Evolutionary conservation across 2,329 filamentous ascomycete species (phyloP), one percentile per base, ranked within the genome.

Genomic region (Triangularia verruculosa): DNA sequence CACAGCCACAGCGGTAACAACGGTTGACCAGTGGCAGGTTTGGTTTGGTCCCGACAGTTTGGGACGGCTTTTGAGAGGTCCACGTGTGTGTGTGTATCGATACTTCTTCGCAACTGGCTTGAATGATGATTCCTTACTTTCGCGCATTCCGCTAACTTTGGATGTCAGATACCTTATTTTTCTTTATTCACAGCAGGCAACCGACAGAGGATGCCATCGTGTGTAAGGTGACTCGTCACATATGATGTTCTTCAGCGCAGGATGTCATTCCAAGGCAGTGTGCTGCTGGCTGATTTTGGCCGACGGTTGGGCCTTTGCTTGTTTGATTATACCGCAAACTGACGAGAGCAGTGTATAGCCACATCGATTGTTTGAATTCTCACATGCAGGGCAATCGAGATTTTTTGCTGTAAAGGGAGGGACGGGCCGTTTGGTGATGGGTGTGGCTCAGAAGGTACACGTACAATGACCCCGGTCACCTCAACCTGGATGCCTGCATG

Each of bases 401-500:
- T 56, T 32, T 30, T 6, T n/a, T 30, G 3, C 3, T 17, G 4
- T 25, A 56, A 52, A 43, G 27, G 22, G 27, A 11, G n/a, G 34
- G 6, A 22, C 27, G 13, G 12, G 22, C 25, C 15, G 15, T 25
- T 28, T 27, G 52, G 52, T 17, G 22, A 5, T 54, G 9, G 47
- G 47, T 22, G 30, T 22, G 22, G 24, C 25, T 52, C 47, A 17
- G 15, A 17, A 20, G 32, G 22, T 20, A 4, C 3, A 24, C 24
- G 51, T 56, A 54, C 51, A 22, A 25, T 17, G 34, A 52, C 60
- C 28, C 57, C 32, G 27, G 17, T 15, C 22, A 25, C 53, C 25
- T 39, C 34, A 39, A 22, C 25, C 34, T 17, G 39, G 51, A n/a
- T 25, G 24, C 28, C 57, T 66, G 61, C 58, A 63, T 52, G 55